Percentiles rank a stretch among this genome's conserved stretches.
Evolutionary conservation across 179 eudicot genomes (phyloP).

Genomic region (Drosera spatulata): DNA sequence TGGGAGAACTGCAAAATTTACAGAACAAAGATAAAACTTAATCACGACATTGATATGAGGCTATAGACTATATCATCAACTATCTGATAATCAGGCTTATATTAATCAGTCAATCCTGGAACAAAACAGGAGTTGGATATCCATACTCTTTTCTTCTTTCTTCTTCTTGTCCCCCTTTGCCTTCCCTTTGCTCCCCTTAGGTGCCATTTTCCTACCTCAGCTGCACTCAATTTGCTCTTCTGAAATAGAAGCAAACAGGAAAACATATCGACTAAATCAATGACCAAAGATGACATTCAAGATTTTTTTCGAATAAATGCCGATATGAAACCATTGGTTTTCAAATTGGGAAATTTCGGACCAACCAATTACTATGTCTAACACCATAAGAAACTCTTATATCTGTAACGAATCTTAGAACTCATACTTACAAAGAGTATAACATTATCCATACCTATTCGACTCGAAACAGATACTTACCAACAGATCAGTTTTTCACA

Average conservation of each 20-base stretch:
- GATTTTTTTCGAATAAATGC: too few species aligned
- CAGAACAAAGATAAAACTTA: not conserved
- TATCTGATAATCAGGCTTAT: not conserved
- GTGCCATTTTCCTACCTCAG: not conserved
- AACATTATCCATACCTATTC: too few species aligned
- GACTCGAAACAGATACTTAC: too few species aligned
- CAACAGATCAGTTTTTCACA: too few species aligned
- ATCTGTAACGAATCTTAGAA: too few species aligned
- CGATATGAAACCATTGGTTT: too few species aligned
- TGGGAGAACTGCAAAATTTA: constrained; percentile 69
- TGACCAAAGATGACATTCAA: not conserved
- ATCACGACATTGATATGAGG: not conserved
- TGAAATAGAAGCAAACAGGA: not conserved
- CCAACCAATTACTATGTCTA: too few species aligned
- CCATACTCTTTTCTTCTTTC: constrained; percentile 3
- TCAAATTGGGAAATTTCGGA: too few species aligned
- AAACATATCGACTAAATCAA: not conserved
- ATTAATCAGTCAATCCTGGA: not conserved
- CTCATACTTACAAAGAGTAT: too few species aligned
- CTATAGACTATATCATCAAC: not conserved
- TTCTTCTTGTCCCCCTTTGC: constrained; percentile 2
- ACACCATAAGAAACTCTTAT: too few species aligned
- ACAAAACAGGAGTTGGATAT: not conserved
- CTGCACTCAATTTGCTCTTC: not conserved
- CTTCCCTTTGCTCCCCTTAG: constrained; percentile 1